Evolutionary conservation across 2,329 filamentous ascomycete species (phyloP).

Genomic region (Cercospora beticola): DNA sequence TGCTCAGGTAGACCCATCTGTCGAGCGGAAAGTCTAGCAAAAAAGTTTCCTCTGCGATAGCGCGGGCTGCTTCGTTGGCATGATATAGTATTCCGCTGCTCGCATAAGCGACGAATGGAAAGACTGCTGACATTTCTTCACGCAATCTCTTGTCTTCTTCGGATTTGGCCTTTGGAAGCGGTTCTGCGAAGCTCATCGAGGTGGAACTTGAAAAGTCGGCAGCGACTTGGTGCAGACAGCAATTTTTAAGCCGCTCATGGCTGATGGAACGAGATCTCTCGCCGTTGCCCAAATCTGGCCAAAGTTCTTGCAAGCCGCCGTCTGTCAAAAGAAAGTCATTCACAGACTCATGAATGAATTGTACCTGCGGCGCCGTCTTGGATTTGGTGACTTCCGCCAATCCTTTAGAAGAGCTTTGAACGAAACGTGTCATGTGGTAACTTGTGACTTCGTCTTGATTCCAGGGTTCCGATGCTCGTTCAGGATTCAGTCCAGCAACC

Average conservation of each 20-base stretch:
- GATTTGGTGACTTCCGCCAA: conserved; percentile 47
- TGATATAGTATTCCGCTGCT: conserved; percentile 16
- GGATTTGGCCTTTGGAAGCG: neutral
- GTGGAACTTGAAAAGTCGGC: neutral
- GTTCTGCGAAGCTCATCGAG: neutral
- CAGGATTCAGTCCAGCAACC: conserved; percentile 30
- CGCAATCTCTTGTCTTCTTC: conserved; percentile 19
- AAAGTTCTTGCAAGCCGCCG: conserved; percentile 35
- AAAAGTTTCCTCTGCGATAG: neutral
- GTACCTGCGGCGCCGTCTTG: conserved; percentile 38
- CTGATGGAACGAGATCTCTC: conserved; percentile 21
- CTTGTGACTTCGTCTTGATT: conserved; percentile 26
- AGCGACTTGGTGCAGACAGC: neutral
- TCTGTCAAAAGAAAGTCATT: conserved; percentile 49
- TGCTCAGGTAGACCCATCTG: conserved; percentile 37
- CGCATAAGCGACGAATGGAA: conserved; percentile 16
- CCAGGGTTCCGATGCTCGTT: conserved; percentile 14
- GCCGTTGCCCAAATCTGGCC: conserved; percentile 26
- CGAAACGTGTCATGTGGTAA: conserved; percentile 36
- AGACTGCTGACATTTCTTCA: conserved; percentile 29
- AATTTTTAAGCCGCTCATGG: neutral
- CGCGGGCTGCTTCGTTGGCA: neutral
- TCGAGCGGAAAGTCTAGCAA: conserved; percentile 1
- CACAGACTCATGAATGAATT: conserved; percentile 58
- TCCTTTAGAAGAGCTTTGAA: conserved; percentile 52